Percentiles rank a stretch among this genome's conserved stretches.
phyloP scores from a whole-genome alignment of 2,329 filamentous ascomycete species.

The Anthostomella pinea region DNA sequence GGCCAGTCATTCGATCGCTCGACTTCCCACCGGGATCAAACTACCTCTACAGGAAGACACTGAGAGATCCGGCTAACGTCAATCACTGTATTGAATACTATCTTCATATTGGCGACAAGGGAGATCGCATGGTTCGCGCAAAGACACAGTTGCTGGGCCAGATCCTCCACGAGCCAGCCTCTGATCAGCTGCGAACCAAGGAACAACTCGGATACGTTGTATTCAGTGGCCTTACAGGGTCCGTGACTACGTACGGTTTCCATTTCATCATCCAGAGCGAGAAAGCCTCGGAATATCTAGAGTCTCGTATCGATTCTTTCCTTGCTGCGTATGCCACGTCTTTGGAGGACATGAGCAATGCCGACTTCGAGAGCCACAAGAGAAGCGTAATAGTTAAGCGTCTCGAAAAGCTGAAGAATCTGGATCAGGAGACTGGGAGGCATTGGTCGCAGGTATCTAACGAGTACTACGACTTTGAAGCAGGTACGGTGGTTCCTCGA shows the following conservation, averaged over 20 bases:
- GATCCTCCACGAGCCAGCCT: slow-evolving; percentile 88
- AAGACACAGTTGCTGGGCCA: slow-evolving; percentile 81
- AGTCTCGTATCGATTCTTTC: slow-evolving; percentile 85
- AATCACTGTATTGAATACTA: slow-evolving; percentile 83
- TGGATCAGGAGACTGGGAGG: slow-evolving; percentile 76
- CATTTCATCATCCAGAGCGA: slow-evolving; percentile 93
- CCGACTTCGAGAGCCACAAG: slow-evolving; percentile 89
- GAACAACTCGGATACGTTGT: slow-evolving; percentile 98
- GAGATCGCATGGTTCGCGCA: slow-evolving; percentile 68
- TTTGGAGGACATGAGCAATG: slow-evolving; percentile 72
- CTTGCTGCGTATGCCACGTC: slow-evolving; percentile 63
- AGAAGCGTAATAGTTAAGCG: slow-evolving; percentile 82
- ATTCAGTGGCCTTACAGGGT: slow-evolving; percentile 72
- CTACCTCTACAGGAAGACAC: slow-evolving; percentile 74
- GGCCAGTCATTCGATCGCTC: slow-evolving; percentile 74
- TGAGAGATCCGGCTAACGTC: slow-evolving; percentile 85
- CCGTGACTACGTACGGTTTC: slow-evolving; percentile 78
- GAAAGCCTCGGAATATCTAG: slow-evolving; percentile 76
- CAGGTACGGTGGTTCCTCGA: slow-evolving; percentile 57
- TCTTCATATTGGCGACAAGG: slow-evolving; percentile 66
- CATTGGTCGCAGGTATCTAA: slow-evolving; percentile 83
- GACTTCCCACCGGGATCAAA: slow-evolving; percentile 78
- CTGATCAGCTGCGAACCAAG: slow-evolving; percentile 92
- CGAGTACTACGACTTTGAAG: slow-evolving; percentile 87
- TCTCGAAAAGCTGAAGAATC: slow-evolving; percentile 88